A percentile compares a stretch with the other conserved stretches of the same genome.
These are phyloP conservation scores for Macadamia tetraphylla DNA, from an alignment of 164 flowering plant genomes.

Conservation along the genomic window DNA sequence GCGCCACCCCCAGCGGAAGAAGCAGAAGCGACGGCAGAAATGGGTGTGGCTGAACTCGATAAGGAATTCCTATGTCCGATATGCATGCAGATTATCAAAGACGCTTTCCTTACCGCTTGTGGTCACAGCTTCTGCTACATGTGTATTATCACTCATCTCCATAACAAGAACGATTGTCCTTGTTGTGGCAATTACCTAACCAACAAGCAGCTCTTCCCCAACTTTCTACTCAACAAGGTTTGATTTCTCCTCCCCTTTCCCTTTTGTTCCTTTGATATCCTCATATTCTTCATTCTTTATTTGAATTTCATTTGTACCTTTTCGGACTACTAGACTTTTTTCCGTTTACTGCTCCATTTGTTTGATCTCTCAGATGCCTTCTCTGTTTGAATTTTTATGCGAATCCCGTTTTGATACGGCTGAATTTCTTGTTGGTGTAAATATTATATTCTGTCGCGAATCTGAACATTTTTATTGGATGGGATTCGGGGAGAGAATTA, in stretches of 20 bases:
- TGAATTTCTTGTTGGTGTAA: neutral
- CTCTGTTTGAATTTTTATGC: neutral
- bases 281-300: too few relatives aligned
- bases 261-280: neutral
- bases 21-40: conserved; percentile 3
- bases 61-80: conserved; percentile 84
- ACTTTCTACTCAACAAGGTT: conserved; percentile 86
- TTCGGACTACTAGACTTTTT: neutral
- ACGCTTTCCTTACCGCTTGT: conserved; percentile 87
- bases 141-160: conserved; percentile 88
- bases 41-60: conserved; percentile 38
- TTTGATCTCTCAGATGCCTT: neutral
- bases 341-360: neutral
- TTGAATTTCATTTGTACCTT: neutral
- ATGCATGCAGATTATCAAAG: conserved; percentile 92
- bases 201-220: conserved; percentile 66
- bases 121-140: conserved; percentile 97
- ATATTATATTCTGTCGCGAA: too few relatives aligned
- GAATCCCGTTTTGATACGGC: neutral
- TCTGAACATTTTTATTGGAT: too few relatives aligned
- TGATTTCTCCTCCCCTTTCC: neutral
- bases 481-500: too few relatives aligned
- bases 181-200: conserved; percentile 79
- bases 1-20: neutral
- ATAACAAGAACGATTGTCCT: conserved; percentile 90